phyloP scores from a whole-genome alignment of 331 rosid species.

The Phaseolus coccineus region DNA sequence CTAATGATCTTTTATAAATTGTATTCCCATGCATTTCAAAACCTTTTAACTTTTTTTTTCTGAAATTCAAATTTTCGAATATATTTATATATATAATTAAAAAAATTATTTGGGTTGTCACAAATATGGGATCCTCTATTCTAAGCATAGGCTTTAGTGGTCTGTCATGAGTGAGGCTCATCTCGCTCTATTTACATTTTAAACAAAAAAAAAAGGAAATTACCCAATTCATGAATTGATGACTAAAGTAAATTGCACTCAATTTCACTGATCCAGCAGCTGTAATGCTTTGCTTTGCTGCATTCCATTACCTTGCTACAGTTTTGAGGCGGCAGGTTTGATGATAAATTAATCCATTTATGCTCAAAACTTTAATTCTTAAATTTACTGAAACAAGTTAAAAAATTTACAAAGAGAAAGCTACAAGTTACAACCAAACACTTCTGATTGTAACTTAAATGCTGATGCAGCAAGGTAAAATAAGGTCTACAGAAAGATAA shows the following conservation, averaged over 20 bases:
- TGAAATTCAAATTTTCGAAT: not conserved
- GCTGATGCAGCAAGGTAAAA: too few relatives aligned
- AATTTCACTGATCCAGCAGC: not conserved
- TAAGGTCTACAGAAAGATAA: too few relatives aligned
- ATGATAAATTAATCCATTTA: not conserved
- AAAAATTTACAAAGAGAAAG: too few relatives aligned
- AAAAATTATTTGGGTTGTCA: not conserved
- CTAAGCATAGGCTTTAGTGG: conserved; percentile 1
- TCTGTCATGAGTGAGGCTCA: not conserved
- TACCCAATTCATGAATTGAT: not conserved
- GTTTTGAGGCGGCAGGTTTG: not conserved
- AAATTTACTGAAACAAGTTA: not conserved
- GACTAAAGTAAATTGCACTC: conserved; percentile 16
- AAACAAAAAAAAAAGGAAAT: not conserved
- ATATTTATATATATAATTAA: not conserved
- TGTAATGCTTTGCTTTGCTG: conserved; percentile 13
- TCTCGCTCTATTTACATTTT: not conserved
- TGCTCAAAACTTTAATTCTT: not conserved
- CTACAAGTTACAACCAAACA: too few relatives aligned
- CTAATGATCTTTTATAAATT: not conserved
- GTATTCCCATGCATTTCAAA: not conserved
- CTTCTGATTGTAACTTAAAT: too few relatives aligned
- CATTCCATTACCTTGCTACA: conserved; percentile 27
- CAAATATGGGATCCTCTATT: not conserved
- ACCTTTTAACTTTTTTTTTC: too few relatives aligned